Base-by-base conservation (phyloP, 176 grass and related monocot species). In the Avena atlantica region DNA sequence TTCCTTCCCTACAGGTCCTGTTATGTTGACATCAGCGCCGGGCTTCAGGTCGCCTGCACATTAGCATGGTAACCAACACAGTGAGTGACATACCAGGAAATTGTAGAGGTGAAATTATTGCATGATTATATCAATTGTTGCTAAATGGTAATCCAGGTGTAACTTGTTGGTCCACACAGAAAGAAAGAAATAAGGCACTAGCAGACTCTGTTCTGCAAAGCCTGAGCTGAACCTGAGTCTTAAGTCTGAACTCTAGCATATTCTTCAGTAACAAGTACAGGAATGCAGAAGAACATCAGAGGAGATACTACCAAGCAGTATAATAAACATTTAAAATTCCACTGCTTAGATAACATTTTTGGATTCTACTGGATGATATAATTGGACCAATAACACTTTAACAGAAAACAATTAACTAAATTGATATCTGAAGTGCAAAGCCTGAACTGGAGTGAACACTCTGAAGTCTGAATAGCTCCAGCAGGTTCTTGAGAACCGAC, bases 1-100 rank as follows among this genome's bases (percentile, higher is more conserved):
- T 85, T 98, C 96, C 85, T 98, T 98, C 9, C 96, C 96, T 29
- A 98, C 92, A 19, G 96, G 96, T 14, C 96, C 96, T 71, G 96
- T 96, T 13, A 98, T 84, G 64, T 94, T 84, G 15, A 94, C 96
- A 20, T 92, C 87, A 64, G 86, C 61, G 45, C 96, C 96, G 2
- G 96, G 93, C 63, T 90, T 94, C 37, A 98, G 69, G 86, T 98
- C 96, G 36, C 93, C 96, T 98, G 68, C 16, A 83, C 31, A 48
- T 45, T 76, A 79, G 1, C 64, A 81, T 16, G 57, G 82, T 24
- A 77, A 74, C 31, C 24, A 65, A 76, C 15, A 48, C 6, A 29
- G 5, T 80, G 56, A 50, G 6, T 80, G 57, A 25, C 17, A 65
- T 21, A 57, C 3, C 49, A 3, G 3, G 45, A 48, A 48, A 48